Percentiles rank a stretch among this genome's conserved stretches.
Evolutionary conservation across 2,329 filamentous ascomycete genomes (phyloP).

Genomic region (Penicillium psychrosexuale): DNA sequence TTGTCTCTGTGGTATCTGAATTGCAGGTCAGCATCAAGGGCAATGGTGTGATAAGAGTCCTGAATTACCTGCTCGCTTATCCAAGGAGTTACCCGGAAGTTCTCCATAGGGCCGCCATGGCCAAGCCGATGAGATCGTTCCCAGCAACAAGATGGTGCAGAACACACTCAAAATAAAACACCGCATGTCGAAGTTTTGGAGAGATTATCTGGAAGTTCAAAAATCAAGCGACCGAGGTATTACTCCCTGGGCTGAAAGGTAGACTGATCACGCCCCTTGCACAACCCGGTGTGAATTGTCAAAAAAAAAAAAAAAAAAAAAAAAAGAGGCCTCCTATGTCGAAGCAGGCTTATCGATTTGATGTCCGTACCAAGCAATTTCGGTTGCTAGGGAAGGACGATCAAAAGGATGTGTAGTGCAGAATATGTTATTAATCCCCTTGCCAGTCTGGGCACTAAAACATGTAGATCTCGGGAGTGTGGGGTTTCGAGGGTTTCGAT

Average conservation of each 20-base stretch:
- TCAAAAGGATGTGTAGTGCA: conserved; percentile 8
- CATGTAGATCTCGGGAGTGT: conserved; percentile 19
- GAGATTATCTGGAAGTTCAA: not conserved
- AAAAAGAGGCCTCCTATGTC: not conserved
- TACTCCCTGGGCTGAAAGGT: not conserved
- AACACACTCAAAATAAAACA: conserved; percentile 32
- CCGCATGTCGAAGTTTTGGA: conserved; percentile 31
- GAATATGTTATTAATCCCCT: conserved; percentile 12
- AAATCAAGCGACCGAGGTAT: conserved; percentile 4
- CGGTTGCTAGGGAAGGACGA: conserved; percentile 5
- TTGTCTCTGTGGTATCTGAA: conserved; percentile 20
- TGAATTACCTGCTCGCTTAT: conserved; percentile 28
- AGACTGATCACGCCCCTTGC: not conserved
- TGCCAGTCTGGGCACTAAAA: conserved; percentile 12
- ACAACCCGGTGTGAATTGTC: not conserved
- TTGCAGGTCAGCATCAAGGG: conserved; percentile 2
- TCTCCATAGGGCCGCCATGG: conserved; percentile 21
- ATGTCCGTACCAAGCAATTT: not conserved
- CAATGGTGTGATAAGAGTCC: not conserved
- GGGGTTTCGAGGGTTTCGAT: conserved; percentile 1
- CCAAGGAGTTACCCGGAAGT: conserved; percentile 18
- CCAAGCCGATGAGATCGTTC: conserved; percentile 32
- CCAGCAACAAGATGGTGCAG: conserved; percentile 33
- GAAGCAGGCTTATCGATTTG: not conserved
- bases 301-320: not conserved